A percentile compares a stretch with the other conserved stretches of the same genome.
phyloP scores from a whole-genome alignment of 2,329 filamentous ascomycete species.

The Macrophomina pseudophaseolina region DNA sequence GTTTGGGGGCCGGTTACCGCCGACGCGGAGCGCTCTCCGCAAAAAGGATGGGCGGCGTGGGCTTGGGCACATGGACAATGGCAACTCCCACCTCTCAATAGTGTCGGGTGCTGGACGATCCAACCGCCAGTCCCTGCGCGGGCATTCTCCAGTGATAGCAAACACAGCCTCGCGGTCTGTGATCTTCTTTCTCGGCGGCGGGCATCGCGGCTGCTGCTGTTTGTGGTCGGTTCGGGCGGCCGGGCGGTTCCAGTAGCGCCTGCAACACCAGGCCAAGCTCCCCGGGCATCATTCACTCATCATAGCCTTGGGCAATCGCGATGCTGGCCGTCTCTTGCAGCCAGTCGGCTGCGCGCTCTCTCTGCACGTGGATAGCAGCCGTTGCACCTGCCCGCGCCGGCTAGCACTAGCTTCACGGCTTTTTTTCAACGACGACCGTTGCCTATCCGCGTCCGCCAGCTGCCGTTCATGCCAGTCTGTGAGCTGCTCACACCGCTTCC shows the following conservation, averaged over 20 bases:
- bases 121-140: neutral
- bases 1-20: neutral
- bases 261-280: no score
- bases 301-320: no score
- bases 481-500: conserved; percentile 6
- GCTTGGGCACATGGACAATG: neutral
- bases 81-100: conserved; percentile 10
- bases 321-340: no score
- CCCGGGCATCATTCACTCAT: no score
- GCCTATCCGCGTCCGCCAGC: neutral
- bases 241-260: no score
- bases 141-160: neutral
- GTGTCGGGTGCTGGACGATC: neutral
- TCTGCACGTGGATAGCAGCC: no score
- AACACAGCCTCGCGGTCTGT: neutral
- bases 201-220: neutral
- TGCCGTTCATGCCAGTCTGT: neutral
- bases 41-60: neutral
- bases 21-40: neutral
- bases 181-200: neutral
- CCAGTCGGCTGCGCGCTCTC: no score
- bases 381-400: no score
- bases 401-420: neutral
- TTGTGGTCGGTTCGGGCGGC: no score
- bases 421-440: neutral